phyloP scores from a whole-genome alignment of 1,139 yeast species.

The Taiozyma sp. region DNA sequence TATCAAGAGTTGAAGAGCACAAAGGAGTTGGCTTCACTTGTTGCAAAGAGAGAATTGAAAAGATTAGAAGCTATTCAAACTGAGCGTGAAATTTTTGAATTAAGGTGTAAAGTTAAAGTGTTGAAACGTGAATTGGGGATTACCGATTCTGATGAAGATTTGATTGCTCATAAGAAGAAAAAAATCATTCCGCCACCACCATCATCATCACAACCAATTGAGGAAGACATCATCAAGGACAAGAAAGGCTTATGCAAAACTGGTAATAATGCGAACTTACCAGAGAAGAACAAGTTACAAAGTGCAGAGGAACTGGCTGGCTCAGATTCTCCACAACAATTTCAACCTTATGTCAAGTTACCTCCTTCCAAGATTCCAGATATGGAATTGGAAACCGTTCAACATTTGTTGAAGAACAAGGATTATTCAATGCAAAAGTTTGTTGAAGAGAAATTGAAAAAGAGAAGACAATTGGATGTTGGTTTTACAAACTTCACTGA shows the following conservation, averaged over 20 bases:
- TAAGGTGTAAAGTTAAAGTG: constrained; percentile 64
- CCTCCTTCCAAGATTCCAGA: constrained; percentile 94
- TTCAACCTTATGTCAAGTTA: constrained; percentile 77
- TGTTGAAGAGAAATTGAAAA: constrained; percentile 74
- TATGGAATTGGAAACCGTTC: constrained; percentile 81
- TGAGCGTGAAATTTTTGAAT: constrained; percentile 61
- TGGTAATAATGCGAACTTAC: constrained; percentile 24
- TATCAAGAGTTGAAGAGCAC: constrained; percentile 78
- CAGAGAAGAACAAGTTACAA: constrained; percentile 11
- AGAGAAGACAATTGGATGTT: constrained; percentile 63
- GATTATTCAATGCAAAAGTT: constrained; percentile 74
- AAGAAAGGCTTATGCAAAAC: constrained; percentile 20
- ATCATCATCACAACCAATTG: neutral
- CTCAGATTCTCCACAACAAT: constrained; percentile 22
- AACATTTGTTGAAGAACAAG: constrained; percentile 67
- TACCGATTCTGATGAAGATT: constrained; percentile 80
- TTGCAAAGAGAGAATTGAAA: constrained; percentile 69
- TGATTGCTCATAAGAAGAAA: constrained; percentile 74
- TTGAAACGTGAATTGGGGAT: constrained; percentile 72
- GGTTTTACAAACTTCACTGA: constrained; percentile 82
- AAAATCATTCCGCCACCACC: constrained; percentile 33
- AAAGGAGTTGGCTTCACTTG: constrained; percentile 59
- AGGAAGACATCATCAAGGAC: constrained; percentile 14
- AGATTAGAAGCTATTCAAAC: constrained; percentile 50
- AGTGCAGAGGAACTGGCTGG: constrained; percentile 17